Conservation (phyloP, 2,329 filamentous ascomycete genomes). For the Ophiognomonia clavigignenti-juglandacearum region DNA sequence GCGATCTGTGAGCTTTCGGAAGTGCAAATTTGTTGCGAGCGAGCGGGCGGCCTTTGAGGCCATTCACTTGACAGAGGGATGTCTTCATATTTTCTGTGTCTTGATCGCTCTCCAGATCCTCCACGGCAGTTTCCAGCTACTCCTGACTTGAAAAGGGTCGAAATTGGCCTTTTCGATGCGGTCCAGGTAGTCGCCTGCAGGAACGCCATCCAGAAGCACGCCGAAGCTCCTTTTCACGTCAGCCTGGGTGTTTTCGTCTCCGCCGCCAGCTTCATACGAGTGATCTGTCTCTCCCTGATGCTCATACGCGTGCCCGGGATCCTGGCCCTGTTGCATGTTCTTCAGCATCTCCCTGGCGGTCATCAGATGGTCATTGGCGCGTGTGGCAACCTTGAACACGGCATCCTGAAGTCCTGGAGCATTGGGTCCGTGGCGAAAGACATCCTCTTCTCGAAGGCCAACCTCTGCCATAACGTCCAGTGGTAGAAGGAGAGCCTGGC, state of each 20-base stretch:
- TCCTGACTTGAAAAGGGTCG: slow-evolving; percentile 67
- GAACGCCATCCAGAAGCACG: slow-evolving; percentile 73
- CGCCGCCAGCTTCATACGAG: slow-evolving; percentile 33
- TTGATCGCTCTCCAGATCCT: slow-evolving; percentile 53
- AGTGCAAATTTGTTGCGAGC: too few species aligned
- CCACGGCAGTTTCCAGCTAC: slow-evolving; percentile 81
- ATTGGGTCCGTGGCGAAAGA: slow-evolving; percentile 73
- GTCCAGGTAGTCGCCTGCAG: slow-evolving; percentile 73
- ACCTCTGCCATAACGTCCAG: slow-evolving; percentile 84
- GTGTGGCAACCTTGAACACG: slow-evolving; percentile 85
- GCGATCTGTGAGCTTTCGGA: too few species aligned
- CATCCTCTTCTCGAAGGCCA: slow-evolving; percentile 80
- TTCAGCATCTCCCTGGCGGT: slow-evolving; percentile 89
- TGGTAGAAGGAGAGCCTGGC: slow-evolving; percentile 66
- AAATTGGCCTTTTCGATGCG: slow-evolving; percentile 78
- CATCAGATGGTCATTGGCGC: slow-evolving; percentile 92
- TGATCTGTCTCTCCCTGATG: slow-evolving; percentile 73
- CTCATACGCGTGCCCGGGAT: slow-evolving; percentile 82
- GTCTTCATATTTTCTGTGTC: slow-evolving; percentile 39
- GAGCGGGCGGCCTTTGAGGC: too few species aligned
- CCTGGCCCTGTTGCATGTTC: slow-evolving; percentile 67
- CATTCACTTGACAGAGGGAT: not conserved
- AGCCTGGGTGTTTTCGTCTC: slow-evolving; percentile 30
- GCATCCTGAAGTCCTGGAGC: slow-evolving; percentile 82
- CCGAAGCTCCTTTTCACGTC: slow-evolving; percentile 64